A percentile compares a stretch with the other conserved stretches of the same genome.
Conservation (phyloP, 257 asterid species). For the Parsonsia alboflavescens region DNA sequence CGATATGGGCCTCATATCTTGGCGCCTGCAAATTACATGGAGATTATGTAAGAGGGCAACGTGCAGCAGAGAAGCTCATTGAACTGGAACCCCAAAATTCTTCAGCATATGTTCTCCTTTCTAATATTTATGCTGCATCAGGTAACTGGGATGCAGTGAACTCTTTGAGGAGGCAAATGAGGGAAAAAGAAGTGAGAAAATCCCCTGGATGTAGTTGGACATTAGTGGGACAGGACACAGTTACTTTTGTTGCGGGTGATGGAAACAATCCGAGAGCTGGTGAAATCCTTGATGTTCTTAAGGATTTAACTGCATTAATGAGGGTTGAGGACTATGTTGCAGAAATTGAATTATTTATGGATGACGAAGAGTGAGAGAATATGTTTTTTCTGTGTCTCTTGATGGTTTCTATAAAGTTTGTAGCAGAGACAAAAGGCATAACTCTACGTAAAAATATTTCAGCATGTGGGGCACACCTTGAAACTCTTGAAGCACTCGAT, state of each 20-base stretch:
- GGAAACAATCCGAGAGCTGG: conserved; percentile 24
- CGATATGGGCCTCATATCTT: conserved; percentile 80
- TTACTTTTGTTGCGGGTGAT: conserved; percentile 38
- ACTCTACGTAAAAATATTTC: background rate
- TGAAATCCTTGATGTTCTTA: conserved; percentile 27
- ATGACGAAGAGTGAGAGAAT: conserved; percentile 9
- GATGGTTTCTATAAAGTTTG: background rate
- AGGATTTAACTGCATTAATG: conserved; percentile 29
- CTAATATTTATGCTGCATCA: conserved; percentile 71
- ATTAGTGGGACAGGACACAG: conserved; percentile 24
- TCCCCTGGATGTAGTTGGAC: conserved; percentile 67
- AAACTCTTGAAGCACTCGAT: background rate
- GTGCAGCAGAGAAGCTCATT: conserved; percentile 71
- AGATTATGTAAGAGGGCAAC: conserved; percentile 64
- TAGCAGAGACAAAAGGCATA: background rate
- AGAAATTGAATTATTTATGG: conserved; percentile 15
- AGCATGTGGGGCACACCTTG: background rate
- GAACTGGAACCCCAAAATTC: conserved; percentile 71
- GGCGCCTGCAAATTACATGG: conserved; percentile 85
- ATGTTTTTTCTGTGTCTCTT: background rate
- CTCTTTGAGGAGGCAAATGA: conserved; percentile 60
- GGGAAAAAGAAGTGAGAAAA: conserved; percentile 60
- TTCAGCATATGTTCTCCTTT: conserved; percentile 71
- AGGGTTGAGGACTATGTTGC: conserved; percentile 22
- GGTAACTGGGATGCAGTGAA: conserved; percentile 76